Percentiles rank a stretch among this genome's conserved stretches.
Conservation (phyloP, 805 yeast genomes). For the Metschnikowia borealis region DNA sequence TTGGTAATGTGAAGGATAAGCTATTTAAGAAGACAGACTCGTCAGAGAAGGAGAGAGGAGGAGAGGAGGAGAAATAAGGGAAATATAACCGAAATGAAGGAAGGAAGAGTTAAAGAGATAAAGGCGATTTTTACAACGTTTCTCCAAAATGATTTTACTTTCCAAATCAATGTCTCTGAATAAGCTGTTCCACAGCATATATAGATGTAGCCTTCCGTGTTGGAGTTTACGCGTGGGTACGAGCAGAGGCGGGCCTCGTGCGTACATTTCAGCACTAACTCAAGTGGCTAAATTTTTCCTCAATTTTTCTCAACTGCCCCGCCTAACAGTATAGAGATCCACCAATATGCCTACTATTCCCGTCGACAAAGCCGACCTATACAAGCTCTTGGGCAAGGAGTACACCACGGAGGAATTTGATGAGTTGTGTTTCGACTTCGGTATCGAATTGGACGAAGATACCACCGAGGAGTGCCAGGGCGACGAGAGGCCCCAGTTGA, state of each 20-base stretch:
- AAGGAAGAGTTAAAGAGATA: no score
- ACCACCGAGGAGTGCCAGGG: constrained; percentile 70
- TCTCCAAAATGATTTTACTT: neutral
- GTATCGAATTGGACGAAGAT: constrained; percentile 96
- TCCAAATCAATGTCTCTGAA: neutral
- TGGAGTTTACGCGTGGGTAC: constrained; percentile 4
- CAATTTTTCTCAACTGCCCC: constrained; percentile 7
- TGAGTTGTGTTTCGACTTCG: constrained; percentile 95
- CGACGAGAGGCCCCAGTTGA: constrained; percentile 94
- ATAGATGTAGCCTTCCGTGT: neutral
- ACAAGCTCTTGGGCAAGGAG: constrained; percentile 60
- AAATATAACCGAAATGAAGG: neutral
- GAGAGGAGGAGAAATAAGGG: neutral
- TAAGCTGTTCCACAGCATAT: neutral
- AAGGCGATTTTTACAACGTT: no score
- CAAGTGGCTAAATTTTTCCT: constrained; percentile 12
- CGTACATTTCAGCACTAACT: constrained; percentile 16
- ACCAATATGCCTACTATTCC: constrained; percentile 88
- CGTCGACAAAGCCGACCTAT: constrained; percentile 91
- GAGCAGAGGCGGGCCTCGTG: neutral
- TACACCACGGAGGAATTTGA: constrained; percentile 87
- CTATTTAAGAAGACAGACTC: neutral
- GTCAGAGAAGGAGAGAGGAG: neutral
- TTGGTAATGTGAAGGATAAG: constrained; percentile 6
- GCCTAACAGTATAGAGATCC: constrained; percentile 1